Conservation (phyloP, 768 basidiomycete genomes). For the Obba rivulosa region DNA sequence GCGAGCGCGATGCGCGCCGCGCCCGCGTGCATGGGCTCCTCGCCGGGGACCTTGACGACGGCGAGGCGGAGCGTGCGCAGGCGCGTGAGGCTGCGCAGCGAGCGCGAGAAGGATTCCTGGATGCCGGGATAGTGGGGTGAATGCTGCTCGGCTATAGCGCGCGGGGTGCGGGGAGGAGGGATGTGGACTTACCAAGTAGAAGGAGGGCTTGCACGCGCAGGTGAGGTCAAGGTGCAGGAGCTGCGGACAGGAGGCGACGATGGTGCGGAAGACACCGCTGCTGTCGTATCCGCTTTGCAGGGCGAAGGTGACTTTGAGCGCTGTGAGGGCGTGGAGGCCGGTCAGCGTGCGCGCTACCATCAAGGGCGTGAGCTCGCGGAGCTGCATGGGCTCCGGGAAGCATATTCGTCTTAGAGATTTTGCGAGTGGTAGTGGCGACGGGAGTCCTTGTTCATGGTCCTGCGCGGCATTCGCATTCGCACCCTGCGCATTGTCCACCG, state of each 20-base stretch:
- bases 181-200: conserved; percentile 54
- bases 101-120: conserved; percentile 60
- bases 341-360: conserved; percentile 56
- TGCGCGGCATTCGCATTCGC: conserved; percentile 3
- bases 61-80: conserved; percentile 59
- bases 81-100: conserved; percentile 55
- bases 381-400: conserved; percentile 60
- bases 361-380: conserved; percentile 63
- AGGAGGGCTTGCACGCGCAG: conserved; percentile 64
- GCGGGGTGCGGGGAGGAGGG: not conserved
- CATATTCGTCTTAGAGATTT: conserved; percentile 46
- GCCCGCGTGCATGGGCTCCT: conserved; percentile 52
- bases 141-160: not conserved
- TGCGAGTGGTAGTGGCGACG: conserved; percentile 10
- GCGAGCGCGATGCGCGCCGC: conserved; percentile 57
- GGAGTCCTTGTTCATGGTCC: conserved; percentile 9
- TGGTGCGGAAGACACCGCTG: conserved; percentile 60
- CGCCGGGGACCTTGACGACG: conserved; percentile 62
- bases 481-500: not conserved
- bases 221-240: conserved; percentile 60
- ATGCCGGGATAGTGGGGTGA: not conserved
- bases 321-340: conserved; percentile 47
- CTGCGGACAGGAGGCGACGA: conserved; percentile 61
- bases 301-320: conserved; percentile 60
- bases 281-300: conserved; percentile 70